Evolutionary conservation across 192 early-diverging fungal species (phyloP).

Genomic region (Backusella australiensis): DNA sequence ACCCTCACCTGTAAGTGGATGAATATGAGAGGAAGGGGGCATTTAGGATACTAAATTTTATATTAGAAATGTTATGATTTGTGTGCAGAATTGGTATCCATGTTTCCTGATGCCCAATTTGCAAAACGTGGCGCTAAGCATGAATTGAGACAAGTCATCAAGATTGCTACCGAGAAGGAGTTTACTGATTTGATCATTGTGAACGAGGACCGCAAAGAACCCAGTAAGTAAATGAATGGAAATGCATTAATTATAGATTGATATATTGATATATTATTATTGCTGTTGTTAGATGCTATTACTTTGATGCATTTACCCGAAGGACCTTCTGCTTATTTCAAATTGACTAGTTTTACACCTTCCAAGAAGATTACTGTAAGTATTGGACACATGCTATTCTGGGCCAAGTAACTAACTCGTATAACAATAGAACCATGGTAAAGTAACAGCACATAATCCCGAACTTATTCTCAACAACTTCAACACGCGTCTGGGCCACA

Average conservation of each 20-base stretch:
- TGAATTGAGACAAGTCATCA: constrained; percentile 87
- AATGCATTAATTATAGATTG: too few species aligned
- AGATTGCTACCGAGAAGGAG: constrained; percentile 83
- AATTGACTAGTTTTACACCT: constrained; percentile 78
- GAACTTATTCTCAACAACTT: constrained; percentile 99
- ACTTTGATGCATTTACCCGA: constrained; percentile 94
- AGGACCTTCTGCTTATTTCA: constrained; percentile 97
- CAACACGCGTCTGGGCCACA: constrained; percentile 93
- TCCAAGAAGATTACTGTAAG: constrained; percentile 69
- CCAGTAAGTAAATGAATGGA: constrained; percentile 55
- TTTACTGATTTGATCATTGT: constrained; percentile 95
- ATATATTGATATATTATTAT: too few species aligned
- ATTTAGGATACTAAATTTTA: background rate
- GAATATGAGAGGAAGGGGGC: background rate
- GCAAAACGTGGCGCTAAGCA: constrained; percentile 85
- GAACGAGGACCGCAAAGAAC: constrained; percentile 89
- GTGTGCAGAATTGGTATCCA: constrained; percentile 81
- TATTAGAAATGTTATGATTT: constrained; percentile 71
- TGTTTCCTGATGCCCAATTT: constrained; percentile 91
- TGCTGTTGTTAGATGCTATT: constrained; percentile 53
- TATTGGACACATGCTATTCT: background rate
- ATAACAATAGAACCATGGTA: constrained; percentile 62
- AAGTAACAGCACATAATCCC: constrained; percentile 79
- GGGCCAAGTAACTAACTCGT: too few species aligned
- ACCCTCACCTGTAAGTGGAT: constrained; percentile 50